Conservation (phyloP, 1,284 basidiomycete genomes). For the Ceratobasidium papillatum region DNA sequence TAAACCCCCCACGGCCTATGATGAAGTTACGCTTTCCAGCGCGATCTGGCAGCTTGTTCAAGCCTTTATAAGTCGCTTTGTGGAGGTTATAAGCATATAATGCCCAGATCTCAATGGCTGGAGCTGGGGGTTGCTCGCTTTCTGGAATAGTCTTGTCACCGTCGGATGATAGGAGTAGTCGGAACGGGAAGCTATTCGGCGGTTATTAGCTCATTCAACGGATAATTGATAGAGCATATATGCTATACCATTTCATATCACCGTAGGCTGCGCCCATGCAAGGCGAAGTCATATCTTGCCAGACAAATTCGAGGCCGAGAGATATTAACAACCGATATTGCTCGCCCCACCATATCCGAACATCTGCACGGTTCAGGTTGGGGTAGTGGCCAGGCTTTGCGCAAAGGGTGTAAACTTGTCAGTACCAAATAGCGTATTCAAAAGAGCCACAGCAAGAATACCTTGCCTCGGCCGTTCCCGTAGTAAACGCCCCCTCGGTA, state of each 20-base stretch:
- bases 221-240: background rate
- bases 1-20: conserved; percentile 36
- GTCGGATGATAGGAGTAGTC: conserved; percentile 20
- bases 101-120: conserved; percentile 37
- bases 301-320: conserved; percentile 39
- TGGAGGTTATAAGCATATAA: conserved; percentile 39
- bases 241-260: conserved; percentile 33
- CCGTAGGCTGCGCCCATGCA: conserved; percentile 40
- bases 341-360: conserved; percentile 37
- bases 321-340: conserved; percentile 37
- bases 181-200: conserved; percentile 33
- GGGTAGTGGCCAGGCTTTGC: conserved; percentile 39
- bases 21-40: conserved; percentile 41
- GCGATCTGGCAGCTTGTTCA: conserved; percentile 20
- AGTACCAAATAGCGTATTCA: background rate
- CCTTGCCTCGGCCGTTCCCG: conserved; percentile 23
- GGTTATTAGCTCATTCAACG: background rate
- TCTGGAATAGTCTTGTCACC: background rate
- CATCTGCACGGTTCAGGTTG: conserved; percentile 33
- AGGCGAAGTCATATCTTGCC: conserved; percentile 43
- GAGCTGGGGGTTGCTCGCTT: background rate
- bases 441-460: background rate
- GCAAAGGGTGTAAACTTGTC: background rate
- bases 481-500: conserved; percentile 40
- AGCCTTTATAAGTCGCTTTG: conserved; percentile 38